Evolutionary conservation across 2,329 filamentous ascomycete species (phyloP), one percentile per base, ranked within the genome.

Genomic region (Neofusicoccum cordaticola): DNA sequence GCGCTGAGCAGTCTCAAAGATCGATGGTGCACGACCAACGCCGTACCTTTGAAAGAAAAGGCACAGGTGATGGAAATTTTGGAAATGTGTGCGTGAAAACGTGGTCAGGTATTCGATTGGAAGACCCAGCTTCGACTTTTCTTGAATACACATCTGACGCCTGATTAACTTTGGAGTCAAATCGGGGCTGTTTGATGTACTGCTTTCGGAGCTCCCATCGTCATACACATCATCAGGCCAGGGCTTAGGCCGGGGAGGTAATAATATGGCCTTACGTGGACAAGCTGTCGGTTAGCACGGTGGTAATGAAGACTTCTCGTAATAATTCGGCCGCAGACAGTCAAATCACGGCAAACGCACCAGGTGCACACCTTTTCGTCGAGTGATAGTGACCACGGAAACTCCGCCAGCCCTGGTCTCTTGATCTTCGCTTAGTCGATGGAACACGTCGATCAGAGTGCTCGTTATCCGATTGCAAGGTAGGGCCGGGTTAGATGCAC

Each of bases 31-130:
- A 68, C 73, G 53, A 83, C 81, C 4, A 86, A 86, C 70, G 79
- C 84, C 1, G 77, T 83, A 22, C 79, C 81, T 0, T 71, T 86
- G 64, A 75, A 65, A 39, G 75, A 81, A 66, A 81, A 82, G 69
- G 72, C 72, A 31, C 80, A 84, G 68, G 82, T 86, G 4, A 67
- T 83, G 68, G 81, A 85, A 71, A 84, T 87, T 65, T 69, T 86
- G 67, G 74, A 81, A 2, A 44, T 44, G 60, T 63, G 60, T 34
- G 35, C 35, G 4, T 58, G 15, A 45, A 8, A 11, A 11, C 2
- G 22, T 47, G 44, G 7, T 11, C 44, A 9, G 27, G 27, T 31
- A 31, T 31, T 7, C 6, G 27, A 31, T 31, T 31, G 27, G 6
- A 31, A 31, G 27, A 5, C 27, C 27, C 27, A 31, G 27, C 27